Percentiles rank a stretch among this genome's conserved stretches.
These are phyloP conservation scores for Emmonsiellopsis sp. DNA, from an alignment of 2,329 filamentous ascomycete species.

Conservation along the genomic window DNA sequence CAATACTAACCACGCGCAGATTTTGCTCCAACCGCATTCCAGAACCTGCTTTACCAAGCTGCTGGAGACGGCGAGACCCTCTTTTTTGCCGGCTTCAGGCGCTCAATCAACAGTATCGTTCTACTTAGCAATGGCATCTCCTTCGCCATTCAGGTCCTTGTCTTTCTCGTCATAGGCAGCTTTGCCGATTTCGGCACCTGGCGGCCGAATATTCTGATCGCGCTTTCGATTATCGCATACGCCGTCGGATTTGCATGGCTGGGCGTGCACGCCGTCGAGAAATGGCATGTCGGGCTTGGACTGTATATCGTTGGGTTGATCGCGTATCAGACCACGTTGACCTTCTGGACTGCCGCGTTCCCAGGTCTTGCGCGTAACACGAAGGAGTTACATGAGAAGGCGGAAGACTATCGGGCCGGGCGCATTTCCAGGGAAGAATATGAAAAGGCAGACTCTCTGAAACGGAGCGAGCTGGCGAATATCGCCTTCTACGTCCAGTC, in stretches of 20 bases:
- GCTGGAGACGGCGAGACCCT: slow-evolving; percentile 46
- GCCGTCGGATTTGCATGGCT: slow-evolving; percentile 60
- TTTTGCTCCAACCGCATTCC: slow-evolving; percentile 56
- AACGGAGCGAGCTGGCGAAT: slow-evolving; percentile 56
- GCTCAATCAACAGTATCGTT: slow-evolving; percentile 58
- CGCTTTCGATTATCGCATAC: slow-evolving; percentile 52
- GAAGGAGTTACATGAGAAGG: slow-evolving; percentile 40
- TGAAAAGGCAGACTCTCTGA: slow-evolving; percentile 52
- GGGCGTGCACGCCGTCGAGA: slow-evolving; percentile 50
- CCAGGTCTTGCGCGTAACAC: slow-evolving; percentile 50
- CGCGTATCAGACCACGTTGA: slow-evolving; percentile 57
- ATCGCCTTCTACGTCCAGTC: slow-evolving; percentile 57
- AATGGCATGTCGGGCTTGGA: slow-evolving; percentile 53
- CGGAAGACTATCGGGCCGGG: slow-evolving; percentile 42
- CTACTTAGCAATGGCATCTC: slow-evolving; percentile 58
- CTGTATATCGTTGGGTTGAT: slow-evolving; percentile 60
- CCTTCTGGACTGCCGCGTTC: slow-evolving; percentile 61
- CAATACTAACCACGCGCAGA: slow-evolving; percentile 22
- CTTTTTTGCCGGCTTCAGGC: slow-evolving; percentile 46
- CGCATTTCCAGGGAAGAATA: slow-evolving; percentile 52
- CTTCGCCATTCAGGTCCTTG: slow-evolving; percentile 57
- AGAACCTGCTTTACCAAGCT: slow-evolving; percentile 55
- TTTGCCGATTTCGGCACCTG: slow-evolving; percentile 57
- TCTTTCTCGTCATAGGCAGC: slow-evolving; percentile 40
- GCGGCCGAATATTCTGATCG: slow-evolving; percentile 54